A percentile compares a stretch with the other conserved stretches of the same genome.
These are phyloP conservation scores for Viridothelium virens DNA, from an alignment of 495 filamentous ascomycete genomes.

Conservation along the genomic window DNA sequence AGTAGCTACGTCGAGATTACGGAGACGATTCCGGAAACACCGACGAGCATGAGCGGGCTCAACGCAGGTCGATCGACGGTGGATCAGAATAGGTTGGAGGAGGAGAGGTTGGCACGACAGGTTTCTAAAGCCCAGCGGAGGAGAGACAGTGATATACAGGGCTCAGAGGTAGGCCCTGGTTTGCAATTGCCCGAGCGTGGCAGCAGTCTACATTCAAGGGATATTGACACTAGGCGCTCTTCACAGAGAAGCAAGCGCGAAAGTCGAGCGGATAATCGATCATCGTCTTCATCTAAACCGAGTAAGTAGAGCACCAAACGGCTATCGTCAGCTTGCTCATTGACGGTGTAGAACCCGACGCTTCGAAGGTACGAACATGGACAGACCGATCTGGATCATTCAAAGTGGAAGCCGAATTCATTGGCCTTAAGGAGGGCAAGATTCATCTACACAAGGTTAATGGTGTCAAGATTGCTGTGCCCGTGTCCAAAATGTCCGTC, in stretches of 20 bases:
- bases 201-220: conserved; percentile 50
- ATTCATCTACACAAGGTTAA: conserved; percentile 97
- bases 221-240: conserved; percentile 50
- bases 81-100: conserved; percentile 77
- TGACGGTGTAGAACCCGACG: conserved; percentile 60
- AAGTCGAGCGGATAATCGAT: conserved; percentile 38
- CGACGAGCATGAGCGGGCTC: conserved; percentile 44
- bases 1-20: conserved; percentile 90
- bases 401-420: conserved; percentile 94
- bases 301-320: conserved; percentile 50
- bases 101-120: conserved; percentile 69
- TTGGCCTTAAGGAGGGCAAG: conserved; percentile 88
- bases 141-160: conserved; percentile 48
- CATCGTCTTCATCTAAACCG: conserved; percentile 49
- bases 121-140: conserved; percentile 53
- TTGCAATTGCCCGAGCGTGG: conserved; percentile 60
- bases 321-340: background rate
- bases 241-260: conserved; percentile 67
- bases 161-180: conserved; percentile 69
- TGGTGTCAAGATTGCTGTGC: conserved; percentile 96
- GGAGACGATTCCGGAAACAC: conserved; percentile 46
- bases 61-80: conserved; percentile 64
- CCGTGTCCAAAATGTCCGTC: conserved; percentile 86
- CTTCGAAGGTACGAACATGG: conserved; percentile 80
- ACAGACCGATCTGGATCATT: conserved; percentile 92